Base-by-base conservation (phyloP, 2,329 filamentous ascomycete genomes). In the Boeremia lycopersici region DNA sequence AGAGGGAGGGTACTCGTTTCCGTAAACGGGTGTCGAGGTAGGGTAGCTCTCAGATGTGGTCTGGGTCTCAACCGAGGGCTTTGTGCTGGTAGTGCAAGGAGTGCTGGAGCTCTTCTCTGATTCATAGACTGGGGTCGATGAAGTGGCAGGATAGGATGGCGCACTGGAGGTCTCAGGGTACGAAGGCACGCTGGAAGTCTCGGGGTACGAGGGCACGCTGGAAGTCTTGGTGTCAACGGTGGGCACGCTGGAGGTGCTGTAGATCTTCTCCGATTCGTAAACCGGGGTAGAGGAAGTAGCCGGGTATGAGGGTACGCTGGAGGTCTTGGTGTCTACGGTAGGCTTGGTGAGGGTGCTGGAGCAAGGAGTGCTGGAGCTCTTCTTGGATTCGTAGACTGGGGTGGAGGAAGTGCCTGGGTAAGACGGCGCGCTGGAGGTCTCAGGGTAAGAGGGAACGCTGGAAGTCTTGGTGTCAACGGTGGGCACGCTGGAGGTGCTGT, bases 21-120 rank as follows among this genome's bases (percentile, higher is more conserved):
- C 40, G 29, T 43, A 33, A 31, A 47, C 44, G 23, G 31, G 44
- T 17, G 33, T 36, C 28, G 41, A 43, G 6, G 34, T 29, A 1
- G 57, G 47, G 30, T 60, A 49, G 25, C 19, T 23, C 19, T 53
- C 23, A 48, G 15, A 52, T 43, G 31, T 45, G 34, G 33, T 50
- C 48, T 52, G 47, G 13, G 62, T 55, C 5, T 53, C 49, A 35
- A 57, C 55, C 36, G 57, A 47, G 52, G 44, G 44, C 19, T 23
- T 23, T 17, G 12, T 39, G 43, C 43, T 46, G 33, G 29, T 40
- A 28, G 41, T 9, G 42, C 35, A 45, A 33, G 47, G 47, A 6
- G 47, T 50, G 34, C 39, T 38, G 28, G 40, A 44, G 17, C 25
- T 38, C 38, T 46, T 40, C 29, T 35, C 17, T 2, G 12, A 15